Evolutionary conservation across 139 green algal species (phyloP).

Genomic region (Tetraselmis striata): DNA sequence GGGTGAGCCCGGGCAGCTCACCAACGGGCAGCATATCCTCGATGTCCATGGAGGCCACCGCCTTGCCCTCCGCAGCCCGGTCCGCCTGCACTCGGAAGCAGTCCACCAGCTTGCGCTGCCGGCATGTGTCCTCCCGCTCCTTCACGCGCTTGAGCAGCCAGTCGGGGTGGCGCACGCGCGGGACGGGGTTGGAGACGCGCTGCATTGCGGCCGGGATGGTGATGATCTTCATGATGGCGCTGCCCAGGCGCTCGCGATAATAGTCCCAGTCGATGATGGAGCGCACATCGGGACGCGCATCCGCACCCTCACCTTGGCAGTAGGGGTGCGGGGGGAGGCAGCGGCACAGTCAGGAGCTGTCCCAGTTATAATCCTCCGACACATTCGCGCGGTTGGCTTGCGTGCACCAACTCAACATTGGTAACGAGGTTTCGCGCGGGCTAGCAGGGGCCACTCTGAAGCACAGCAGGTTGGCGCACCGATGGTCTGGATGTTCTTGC

Average conservation of each 20-base stretch:
- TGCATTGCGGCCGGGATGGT: conserved; percentile 97
- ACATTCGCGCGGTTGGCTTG: too few relatives aligned
- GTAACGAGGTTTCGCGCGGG: too few relatives aligned
- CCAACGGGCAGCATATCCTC: conserved; percentile 6
- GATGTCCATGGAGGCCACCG: conserved; percentile 19
- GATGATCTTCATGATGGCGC: conserved; percentile 98
- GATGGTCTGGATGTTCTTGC: background rate
- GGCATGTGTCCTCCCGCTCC: conserved; percentile 65
- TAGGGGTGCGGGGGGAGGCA: too few relatives aligned
- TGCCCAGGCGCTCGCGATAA: conserved; percentile 86
- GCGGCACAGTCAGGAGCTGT: too few relatives aligned
- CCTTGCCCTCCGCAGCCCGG: too few relatives aligned
- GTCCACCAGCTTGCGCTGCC: conserved; percentile 59
- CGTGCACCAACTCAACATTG: too few relatives aligned
- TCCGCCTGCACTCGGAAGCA: conserved; percentile 33
- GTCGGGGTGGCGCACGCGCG: conserved; percentile 83
- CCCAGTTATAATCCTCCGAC: too few relatives aligned
- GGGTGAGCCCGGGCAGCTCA: too few relatives aligned
- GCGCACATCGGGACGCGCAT: conserved; percentile 61
- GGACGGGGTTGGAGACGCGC: conserved; percentile 70
- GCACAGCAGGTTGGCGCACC: background rate
- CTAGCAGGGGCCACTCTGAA: too few relatives aligned
- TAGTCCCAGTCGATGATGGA: conserved; percentile 96
- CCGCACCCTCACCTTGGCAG: background rate
- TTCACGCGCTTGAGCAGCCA: conserved; percentile 84